phyloP scores from a whole-genome alignment of 1,139 yeast species.

The Candida glucosophila region DNA sequence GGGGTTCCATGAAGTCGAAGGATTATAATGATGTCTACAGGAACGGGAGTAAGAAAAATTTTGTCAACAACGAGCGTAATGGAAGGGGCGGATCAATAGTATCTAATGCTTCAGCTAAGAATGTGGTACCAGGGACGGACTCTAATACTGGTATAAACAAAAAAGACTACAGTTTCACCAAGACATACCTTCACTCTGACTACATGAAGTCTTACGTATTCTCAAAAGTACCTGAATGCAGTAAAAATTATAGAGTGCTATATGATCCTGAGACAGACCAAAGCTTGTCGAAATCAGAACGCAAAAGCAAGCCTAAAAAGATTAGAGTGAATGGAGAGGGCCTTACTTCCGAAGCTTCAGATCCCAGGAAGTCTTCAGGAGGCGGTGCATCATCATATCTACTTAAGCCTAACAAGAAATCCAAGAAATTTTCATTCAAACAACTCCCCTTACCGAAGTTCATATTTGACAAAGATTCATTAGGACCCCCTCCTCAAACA shows the following conservation, averaged over 20 bases:
- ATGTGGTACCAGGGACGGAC: constrained; percentile 23
- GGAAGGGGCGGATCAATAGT: no score
- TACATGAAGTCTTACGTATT: no score
- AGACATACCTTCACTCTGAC: constrained; percentile 25
- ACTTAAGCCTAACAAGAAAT: constrained; percentile 32
- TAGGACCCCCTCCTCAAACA: constrained; percentile 69
- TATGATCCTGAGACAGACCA: constrained; percentile 53
- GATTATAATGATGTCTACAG: no score
- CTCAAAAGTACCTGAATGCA: constrained; percentile 10
- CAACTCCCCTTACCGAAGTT: constrained; percentile 48
- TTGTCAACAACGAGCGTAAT: no score
- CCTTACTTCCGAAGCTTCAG: constrained; percentile 10
- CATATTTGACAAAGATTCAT: constrained; percentile 57
- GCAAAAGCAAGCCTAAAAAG: constrained; percentile 29
- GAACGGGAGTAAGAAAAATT: no score
- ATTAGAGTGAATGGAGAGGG: constrained; percentile 29
- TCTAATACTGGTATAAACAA: constrained; percentile 24
- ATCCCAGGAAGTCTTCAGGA: constrained; percentile 25
- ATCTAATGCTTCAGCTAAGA: no score
- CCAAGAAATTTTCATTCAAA: constrained; percentile 36
- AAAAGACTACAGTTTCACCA: constrained; percentile 21
- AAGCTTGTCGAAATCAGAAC: constrained; percentile 18
- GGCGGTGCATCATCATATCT: constrained; percentile 21
- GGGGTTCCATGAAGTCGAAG: no score
- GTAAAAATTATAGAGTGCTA: constrained; percentile 31